Evolutionary conservation across 768 basidiomycete genomes (phyloP).

Genomic region (Podaxis mareebaensis): DNA sequence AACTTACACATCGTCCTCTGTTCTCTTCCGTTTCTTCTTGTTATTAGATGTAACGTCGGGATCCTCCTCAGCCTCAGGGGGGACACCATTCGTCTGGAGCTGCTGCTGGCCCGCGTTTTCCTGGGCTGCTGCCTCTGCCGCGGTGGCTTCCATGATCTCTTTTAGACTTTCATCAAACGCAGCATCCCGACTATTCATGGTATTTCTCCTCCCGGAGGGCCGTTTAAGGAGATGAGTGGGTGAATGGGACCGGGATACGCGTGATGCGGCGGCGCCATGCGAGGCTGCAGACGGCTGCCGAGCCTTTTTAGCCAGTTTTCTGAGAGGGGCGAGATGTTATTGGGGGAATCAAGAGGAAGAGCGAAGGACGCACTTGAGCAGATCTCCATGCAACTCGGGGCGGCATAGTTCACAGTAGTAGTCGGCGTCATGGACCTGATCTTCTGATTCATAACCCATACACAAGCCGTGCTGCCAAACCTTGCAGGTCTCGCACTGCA

Average conservation of each 20-base stretch:
- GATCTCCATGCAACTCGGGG: conserved; percentile 81
- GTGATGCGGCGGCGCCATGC: conserved; percentile 48
- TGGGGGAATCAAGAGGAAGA: conserved; percentile 17
- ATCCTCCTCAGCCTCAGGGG: conserved; percentile 50
- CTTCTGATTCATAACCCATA: conserved; percentile 87
- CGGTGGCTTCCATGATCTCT: conserved; percentile 73
- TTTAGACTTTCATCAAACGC: conserved; percentile 88
- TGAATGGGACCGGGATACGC: conserved; percentile 76
- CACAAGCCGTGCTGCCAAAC: conserved; percentile 98
- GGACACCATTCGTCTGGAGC: conserved; percentile 34
- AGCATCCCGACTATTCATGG: conserved; percentile 97
- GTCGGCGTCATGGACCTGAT: conserved; percentile 70
- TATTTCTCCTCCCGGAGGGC: conserved; percentile 86
- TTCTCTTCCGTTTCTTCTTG: conserved; percentile 75
- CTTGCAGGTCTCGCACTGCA: conserved; percentile 95
- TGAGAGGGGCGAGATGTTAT: conserved; percentile 27
- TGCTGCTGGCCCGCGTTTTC: conserved; percentile 36
- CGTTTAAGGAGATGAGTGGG: conserved; percentile 59
- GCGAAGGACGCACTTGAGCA: conserved; percentile 65
- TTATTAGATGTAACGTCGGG: conserved; percentile 37
- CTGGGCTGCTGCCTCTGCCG: conserved; percentile 64
- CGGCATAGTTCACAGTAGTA: conserved; percentile 95
- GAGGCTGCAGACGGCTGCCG: conserved; percentile 67
- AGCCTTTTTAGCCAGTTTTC: conserved; percentile 62
- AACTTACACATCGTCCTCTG: conserved; percentile 71